phyloP scores from a whole-genome alignment of 2,329 filamentous ascomycete species.

The Macrophomina tecta region DNA sequence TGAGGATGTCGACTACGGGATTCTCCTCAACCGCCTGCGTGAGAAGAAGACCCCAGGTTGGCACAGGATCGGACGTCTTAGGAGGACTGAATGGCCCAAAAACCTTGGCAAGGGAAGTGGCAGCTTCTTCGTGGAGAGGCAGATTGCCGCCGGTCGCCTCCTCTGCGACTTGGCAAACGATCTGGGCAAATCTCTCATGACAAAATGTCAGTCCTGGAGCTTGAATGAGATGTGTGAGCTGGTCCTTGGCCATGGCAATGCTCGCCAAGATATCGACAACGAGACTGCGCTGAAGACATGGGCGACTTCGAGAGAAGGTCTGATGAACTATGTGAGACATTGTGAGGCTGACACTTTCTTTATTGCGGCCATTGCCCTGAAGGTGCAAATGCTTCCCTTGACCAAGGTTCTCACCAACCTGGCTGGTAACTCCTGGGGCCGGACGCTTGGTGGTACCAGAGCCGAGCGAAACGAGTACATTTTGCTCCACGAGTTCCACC shows the following conservation, averaged over 20 bases:
- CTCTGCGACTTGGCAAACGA: conserved; percentile 96
- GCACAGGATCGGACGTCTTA: conserved; percentile 89
- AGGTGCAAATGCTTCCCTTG: conserved; percentile 88
- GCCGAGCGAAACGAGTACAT: conserved; percentile 99
- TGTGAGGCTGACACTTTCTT: conserved; percentile 96
- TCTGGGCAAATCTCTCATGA: conserved; percentile 95
- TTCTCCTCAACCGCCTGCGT: conserved; percentile 83
- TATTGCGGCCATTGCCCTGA: conserved; percentile 86
- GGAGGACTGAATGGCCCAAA: conserved; percentile 83
- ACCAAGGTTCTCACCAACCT: conserved; percentile 96
- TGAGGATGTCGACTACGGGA: conserved; percentile 96
- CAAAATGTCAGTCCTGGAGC: conserved; percentile 97
- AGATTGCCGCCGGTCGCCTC: conserved; percentile 85
- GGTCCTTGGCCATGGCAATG: conserved; percentile 76
- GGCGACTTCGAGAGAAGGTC: conserved; percentile 80
- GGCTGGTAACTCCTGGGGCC: conserved; percentile 97
- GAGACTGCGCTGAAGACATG: conserved; percentile 86
- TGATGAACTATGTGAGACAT: conserved; percentile 93
- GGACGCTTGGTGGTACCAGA: conserved; percentile 92
- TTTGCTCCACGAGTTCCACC: conserved; percentile 93
- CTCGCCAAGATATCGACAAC: conserved; percentile 84
- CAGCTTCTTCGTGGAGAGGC: conserved; percentile 91
- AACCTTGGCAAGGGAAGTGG: conserved; percentile 84
- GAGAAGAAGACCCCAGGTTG: conserved; percentile 93
- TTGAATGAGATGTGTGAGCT: conserved; percentile 96